Conservation (phyloP, 495 filamentous ascomycete species). For the Penicillium manginii region DNA sequence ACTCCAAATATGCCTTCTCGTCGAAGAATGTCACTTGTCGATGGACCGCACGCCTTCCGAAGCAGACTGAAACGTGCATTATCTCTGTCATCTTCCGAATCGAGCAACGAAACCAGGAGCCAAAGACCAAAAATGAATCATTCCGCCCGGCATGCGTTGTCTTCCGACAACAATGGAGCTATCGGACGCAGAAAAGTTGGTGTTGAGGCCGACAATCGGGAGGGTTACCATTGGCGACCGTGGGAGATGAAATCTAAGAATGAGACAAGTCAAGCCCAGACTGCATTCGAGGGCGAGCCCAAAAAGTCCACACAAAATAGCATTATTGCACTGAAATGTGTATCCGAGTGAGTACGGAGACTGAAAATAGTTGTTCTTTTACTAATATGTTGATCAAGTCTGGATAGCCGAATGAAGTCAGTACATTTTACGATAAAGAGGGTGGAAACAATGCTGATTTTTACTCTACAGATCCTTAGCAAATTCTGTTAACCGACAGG, state of each 20-base stretch:
- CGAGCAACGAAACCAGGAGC: not conserved
- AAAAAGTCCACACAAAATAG: not conserved
- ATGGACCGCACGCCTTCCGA: not conserved
- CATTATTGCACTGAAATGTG: constrained; percentile 1
- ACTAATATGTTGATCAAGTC: not conserved
- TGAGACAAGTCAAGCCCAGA: not conserved
- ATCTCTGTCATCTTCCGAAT: constrained; percentile 6
- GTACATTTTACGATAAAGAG: not conserved
- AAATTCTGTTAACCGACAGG: not conserved
- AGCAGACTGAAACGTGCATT: constrained; percentile 2
- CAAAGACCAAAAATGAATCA: not conserved
- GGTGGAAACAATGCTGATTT: not conserved
- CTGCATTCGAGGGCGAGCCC: too few species aligned
- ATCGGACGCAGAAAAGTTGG: not conserved
- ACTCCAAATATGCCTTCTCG: not conserved
- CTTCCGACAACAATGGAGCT: not conserved
- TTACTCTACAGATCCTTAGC: not conserved
- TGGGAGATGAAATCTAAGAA: not conserved
- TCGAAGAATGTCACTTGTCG: not conserved
- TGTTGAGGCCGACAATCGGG: not conserved
- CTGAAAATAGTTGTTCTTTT: not conserved
- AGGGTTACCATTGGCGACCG: not conserved
- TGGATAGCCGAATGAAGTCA: not conserved
- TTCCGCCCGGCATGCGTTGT: not conserved
- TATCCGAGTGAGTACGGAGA: not conserved